Percentiles rank a stretch among this genome's conserved stretches.
These are phyloP conservation scores for Clarireedia homoeocarpa DNA, from an alignment of 2,329 filamentous ascomycete species.

Conservation along the genomic window DNA sequence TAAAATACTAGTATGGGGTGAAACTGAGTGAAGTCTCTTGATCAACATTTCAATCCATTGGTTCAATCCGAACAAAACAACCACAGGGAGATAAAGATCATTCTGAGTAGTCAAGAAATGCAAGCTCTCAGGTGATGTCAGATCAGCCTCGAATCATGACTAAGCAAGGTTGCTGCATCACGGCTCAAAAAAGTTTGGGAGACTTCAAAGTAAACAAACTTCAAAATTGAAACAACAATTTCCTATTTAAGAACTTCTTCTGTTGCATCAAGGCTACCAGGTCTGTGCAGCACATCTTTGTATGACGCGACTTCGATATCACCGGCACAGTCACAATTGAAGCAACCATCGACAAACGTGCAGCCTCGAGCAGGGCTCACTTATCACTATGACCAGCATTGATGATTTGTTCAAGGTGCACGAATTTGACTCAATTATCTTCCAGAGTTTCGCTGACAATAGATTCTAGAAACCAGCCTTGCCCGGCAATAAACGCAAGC, in stretches of 20 bases:
- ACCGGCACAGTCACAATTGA: background rate
- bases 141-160: background rate
- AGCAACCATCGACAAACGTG: background rate
- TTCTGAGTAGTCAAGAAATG: background rate
- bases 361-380: conserved; percentile 3
- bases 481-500: conserved; percentile 50
- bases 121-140: background rate
- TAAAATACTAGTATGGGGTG: no score
- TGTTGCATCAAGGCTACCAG: background rate
- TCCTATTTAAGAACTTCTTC: background rate
- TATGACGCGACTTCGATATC: background rate
- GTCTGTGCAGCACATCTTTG: background rate
- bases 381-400: conserved; percentile 23
- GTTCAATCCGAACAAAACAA: no score
- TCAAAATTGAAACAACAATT: background rate
- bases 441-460: conserved; percentile 4
- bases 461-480: conserved; percentile 27
- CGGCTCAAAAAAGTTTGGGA: background rate
- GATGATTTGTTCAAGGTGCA: conserved; percentile 26
- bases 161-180: background rate
- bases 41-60: no score
- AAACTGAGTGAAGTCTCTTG: no score
- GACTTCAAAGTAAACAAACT: background rate
- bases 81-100: background rate
- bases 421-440: background rate